Percentiles rank a stretch among this genome's conserved stretches.
phyloP scores from a whole-genome alignment of 306 rosid species.

The Gleditsia sinensis region DNA sequence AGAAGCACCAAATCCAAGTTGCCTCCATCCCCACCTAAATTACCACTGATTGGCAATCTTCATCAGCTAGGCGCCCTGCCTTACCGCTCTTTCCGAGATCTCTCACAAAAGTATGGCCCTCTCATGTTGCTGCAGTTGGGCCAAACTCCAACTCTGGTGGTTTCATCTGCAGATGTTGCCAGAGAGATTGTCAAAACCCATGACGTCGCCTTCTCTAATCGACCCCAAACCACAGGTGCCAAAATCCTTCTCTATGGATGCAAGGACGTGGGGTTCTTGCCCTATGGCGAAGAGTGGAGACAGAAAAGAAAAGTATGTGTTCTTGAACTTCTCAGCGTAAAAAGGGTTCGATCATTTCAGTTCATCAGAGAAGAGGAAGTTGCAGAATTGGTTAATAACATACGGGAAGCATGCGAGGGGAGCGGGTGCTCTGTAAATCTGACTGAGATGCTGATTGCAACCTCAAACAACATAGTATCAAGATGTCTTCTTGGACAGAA shows the following conservation, averaged over 20 bases:
- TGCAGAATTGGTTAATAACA: background rate
- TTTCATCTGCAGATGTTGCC: constrained; percentile 25
- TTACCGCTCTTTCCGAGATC: constrained; percentile 34
- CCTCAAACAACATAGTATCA: constrained; percentile 26
- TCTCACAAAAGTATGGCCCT: constrained; percentile 43
- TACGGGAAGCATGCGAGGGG: background rate
- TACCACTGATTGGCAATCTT: constrained; percentile 49
- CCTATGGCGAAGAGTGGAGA: constrained; percentile 48
- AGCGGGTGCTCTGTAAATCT: constrained; percentile 1
- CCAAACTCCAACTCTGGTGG: constrained; percentile 31
- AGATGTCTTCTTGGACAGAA: constrained; percentile 42
- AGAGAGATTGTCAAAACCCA: background rate
- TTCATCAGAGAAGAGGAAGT: constrained; percentile 31
- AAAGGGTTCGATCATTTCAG: constrained; percentile 34
- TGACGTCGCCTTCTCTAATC: constrained; percentile 6
- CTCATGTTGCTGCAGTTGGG: constrained; percentile 40
- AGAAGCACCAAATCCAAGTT: constrained; percentile 1
- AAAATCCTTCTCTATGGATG: constrained; percentile 30
- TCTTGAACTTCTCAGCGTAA: constrained; percentile 43
- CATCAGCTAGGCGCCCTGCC: constrained; percentile 47
- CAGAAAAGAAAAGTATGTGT: constrained; percentile 37
- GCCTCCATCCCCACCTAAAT: constrained; percentile 48
- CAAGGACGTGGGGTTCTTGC: constrained; percentile 28
- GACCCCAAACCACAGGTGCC: constrained; percentile 15
- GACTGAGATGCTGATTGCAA: constrained; percentile 29